Evolutionary conservation across 257 asterid genomes (phyloP), one percentile per base, ranked within the genome.

Genomic region (Scutellaria barbata): DNA sequence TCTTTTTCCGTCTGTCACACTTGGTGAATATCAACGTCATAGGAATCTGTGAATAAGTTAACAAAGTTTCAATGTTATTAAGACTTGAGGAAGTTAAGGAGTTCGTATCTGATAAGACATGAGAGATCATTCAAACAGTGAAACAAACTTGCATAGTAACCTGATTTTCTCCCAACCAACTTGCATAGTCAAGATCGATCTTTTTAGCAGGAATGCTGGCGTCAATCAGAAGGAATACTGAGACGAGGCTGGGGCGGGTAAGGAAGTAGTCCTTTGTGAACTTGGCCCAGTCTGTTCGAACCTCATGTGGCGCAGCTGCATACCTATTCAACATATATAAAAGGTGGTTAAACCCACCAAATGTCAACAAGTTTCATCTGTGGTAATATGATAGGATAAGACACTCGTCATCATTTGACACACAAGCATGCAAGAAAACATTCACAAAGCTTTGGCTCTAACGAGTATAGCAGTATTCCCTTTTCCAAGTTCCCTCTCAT

Each of bases 1-100:
- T 89, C 98, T 88, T 95, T 48, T 92, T 95, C 75, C 97, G 89
- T 79, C 89, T 95, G 84, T 92, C 99, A 42, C 98, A 95, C 84
- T 95, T 95, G 48, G 98, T 95, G 80, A 95, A 92, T 51, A 92
- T 63, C 79, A 92, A 69, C 16, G 99, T 95, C 99, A 92, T 95
- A 0, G 99, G 98, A 72, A 95, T 89, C 99, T 94, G 87, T 33
- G 67, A 78, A 39, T n/a, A 69, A 64, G 61, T 14, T 12, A 48
- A 52, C 17, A 30, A 30, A 30, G 25, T 30, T 5, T 2, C 62
- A 18, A n/a, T 35, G 57, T 46, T 25, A 48, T 41, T 60, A 72
- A 5, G 13, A 30, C 30, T 46, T 10, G 25, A 17, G n/a, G 14
- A 6, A 16, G 42, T 42, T 20, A 39, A 52, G 73, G 41, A 54